phyloP scores from a whole-genome alignment of 306 rosid genomes.

The Ormosia semicastrata region DNA sequence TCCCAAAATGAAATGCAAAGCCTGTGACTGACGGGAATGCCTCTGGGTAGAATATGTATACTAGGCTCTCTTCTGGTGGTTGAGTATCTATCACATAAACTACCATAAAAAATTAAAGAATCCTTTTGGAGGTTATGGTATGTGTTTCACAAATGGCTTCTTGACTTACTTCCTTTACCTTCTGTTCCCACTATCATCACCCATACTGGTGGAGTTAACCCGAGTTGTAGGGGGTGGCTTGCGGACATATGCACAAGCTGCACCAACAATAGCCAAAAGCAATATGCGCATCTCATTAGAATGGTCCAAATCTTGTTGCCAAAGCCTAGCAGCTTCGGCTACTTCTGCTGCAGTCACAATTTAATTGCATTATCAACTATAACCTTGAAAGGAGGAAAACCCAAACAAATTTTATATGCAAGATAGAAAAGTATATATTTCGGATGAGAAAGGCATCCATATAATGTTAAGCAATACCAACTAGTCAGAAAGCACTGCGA shows the following conservation, averaged over 20 bases:
- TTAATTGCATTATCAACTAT: neutral
- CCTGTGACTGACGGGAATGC: neutral
- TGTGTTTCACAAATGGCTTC: neutral
- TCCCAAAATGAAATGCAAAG: neutral
- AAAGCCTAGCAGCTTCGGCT: neutral
- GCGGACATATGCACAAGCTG: neutral
- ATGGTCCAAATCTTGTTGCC: conserved; percentile 15
- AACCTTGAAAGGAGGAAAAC: neutral
- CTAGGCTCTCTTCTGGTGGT: neutral
- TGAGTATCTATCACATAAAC: neutral
- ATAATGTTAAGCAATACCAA: neutral
- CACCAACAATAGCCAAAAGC: neutral
- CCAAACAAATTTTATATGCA: neutral
- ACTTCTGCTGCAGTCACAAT: conserved; percentile 14
- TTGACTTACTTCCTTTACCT: neutral
- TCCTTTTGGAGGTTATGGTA: neutral
- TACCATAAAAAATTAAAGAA: neutral
- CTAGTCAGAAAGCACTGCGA: neutral
- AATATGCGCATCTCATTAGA: neutral
- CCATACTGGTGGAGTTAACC: neutral
- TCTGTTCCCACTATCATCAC: neutral
- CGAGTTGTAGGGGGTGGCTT: neutral
- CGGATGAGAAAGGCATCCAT: neutral
- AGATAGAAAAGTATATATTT: neutral
- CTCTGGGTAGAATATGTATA: neutral